phyloP scores from a whole-genome alignment of 768 basidiomycete genomes.

The Trametes villosa region DNA sequence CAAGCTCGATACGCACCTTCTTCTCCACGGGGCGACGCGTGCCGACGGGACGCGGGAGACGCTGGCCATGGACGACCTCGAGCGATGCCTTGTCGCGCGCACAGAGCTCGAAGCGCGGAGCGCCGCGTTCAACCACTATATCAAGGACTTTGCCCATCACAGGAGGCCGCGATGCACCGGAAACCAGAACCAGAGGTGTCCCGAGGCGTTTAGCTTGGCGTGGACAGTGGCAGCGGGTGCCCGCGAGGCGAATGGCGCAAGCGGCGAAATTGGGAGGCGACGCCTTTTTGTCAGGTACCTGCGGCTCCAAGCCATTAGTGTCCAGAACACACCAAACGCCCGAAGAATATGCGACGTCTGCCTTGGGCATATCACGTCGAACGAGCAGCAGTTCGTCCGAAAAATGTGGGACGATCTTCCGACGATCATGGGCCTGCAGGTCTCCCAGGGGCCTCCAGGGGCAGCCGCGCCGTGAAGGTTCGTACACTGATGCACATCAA shows the following conservation, averaged over 20 bases:
- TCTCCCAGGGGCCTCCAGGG: not conserved
- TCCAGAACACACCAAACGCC: too few relatives aligned
- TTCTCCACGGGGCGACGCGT: not conserved
- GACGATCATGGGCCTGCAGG: not conserved
- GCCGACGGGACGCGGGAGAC: not conserved
- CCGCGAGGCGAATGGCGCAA: too few relatives aligned
- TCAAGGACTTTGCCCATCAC: too few relatives aligned
- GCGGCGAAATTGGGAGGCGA: too few relatives aligned
- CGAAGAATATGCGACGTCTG: too few relatives aligned
- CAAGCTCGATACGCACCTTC: not conserved
- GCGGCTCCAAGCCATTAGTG: too few relatives aligned
- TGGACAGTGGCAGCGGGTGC: too few relatives aligned
- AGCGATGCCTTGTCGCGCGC: not conserved
- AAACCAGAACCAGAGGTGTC: too few relatives aligned
- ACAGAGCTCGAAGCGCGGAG: not conserved
- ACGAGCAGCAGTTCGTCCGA: not conserved
- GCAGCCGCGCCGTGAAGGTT: not conserved
- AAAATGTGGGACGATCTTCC: not conserved
- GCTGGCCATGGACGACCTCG: not conserved
- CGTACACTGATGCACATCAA: not conserved
- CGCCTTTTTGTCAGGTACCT: too few relatives aligned
- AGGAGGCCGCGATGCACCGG: too few relatives aligned
- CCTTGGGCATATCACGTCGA: too few relatives aligned
- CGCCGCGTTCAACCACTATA: not conserved
- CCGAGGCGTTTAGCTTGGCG: too few relatives aligned